phyloP scores from a whole-genome alignment of 2,329 filamentous ascomycete species.

The Nannizzia gypsea region DNA sequence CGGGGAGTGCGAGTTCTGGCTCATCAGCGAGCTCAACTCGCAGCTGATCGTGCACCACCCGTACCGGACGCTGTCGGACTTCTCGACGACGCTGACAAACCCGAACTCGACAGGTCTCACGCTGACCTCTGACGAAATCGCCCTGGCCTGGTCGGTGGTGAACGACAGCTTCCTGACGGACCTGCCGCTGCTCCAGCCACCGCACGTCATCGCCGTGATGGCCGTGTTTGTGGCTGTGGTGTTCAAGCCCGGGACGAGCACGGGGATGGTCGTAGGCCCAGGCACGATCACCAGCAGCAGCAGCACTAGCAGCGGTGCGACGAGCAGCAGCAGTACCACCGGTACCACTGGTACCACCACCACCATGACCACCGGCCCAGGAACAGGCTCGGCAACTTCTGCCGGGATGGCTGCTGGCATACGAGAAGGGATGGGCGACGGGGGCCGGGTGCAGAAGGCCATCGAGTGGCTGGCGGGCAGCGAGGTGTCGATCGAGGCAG shows the following conservation, averaged over 20 bases:
- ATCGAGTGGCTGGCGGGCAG: constrained; percentile 67
- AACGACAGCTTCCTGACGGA: constrained; percentile 93
- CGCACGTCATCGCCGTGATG: constrained; percentile 80
- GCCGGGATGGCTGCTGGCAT: constrained; percentile 22
- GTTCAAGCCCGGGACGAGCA: constrained; percentile 31
- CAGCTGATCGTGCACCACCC: constrained; percentile 86
- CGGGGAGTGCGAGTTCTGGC: constrained; percentile 84
- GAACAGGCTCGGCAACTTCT: neutral
- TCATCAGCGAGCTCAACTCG: constrained; percentile 83
- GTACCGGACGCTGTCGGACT: constrained; percentile 64
- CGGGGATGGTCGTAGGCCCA: no score
- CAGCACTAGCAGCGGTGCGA: neutral
- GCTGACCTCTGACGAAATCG: constrained; percentile 65
- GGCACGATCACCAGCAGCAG: neutral
- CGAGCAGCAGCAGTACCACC: constrained; percentile 7
- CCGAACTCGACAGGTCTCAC: constrained; percentile 34
- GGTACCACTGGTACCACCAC: constrained; percentile 12
- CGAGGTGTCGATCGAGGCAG: constrained; percentile 67
- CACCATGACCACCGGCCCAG: neutral
- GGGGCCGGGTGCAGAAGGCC: constrained; percentile 48
- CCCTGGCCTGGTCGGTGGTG: constrained; percentile 68
- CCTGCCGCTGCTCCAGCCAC: constrained; percentile 70
- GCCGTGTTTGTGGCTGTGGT: constrained; percentile 77
- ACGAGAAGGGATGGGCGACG: constrained; percentile 24
- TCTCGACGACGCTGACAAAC: constrained; percentile 38